Evolutionary conservation across 805 yeast genomes (phyloP).

Genomic region (Lipomyces oligophaga): DNA sequence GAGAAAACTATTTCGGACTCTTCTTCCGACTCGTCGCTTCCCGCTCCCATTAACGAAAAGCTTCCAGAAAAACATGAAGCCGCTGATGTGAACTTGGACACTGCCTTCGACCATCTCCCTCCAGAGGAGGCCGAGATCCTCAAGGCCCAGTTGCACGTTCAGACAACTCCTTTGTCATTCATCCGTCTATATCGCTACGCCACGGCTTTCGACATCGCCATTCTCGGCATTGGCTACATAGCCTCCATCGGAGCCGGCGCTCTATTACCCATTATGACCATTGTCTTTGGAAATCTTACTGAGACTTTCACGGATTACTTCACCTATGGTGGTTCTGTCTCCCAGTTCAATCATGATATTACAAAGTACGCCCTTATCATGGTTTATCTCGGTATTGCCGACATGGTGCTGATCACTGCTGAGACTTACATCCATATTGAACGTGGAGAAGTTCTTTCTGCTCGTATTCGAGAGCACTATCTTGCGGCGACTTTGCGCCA

Average conservation of each 20-base stretch:
- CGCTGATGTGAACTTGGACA: not conserved
- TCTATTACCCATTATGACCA: conserved; percentile 42
- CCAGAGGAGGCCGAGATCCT: conserved; percentile 37
- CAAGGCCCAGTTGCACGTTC: conserved; percentile 35
- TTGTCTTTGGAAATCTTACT: conserved; percentile 41
- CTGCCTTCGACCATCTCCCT: conserved; percentile 31
- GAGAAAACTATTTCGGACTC: conserved; percentile 1
- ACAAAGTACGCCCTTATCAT: conserved; percentile 40
- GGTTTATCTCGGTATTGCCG: conserved; percentile 41
- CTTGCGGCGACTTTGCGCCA: conserved; percentile 40
- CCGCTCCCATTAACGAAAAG: too few relatives aligned
- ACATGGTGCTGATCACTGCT: conserved; percentile 25
- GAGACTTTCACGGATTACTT: conserved; percentile 37
- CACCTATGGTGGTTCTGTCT: conserved; percentile 7
- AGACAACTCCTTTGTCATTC: conserved; percentile 31
- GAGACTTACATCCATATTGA: conserved; percentile 39
- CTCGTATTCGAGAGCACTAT: conserved; percentile 41
- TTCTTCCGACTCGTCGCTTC: too few relatives aligned
- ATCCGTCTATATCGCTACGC: conserved; percentile 38
- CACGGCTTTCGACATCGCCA: conserved; percentile 24
- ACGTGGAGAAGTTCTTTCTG: conserved; percentile 42
- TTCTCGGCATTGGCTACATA: conserved; percentile 35
- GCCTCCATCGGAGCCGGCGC: conserved; percentile 29
- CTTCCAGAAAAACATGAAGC: too few relatives aligned
- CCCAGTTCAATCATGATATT: conserved; percentile 36